phyloP scores from a whole-genome alignment of 2,329 filamentous ascomycete genomes.

The Fusarium transvaalense region DNA sequence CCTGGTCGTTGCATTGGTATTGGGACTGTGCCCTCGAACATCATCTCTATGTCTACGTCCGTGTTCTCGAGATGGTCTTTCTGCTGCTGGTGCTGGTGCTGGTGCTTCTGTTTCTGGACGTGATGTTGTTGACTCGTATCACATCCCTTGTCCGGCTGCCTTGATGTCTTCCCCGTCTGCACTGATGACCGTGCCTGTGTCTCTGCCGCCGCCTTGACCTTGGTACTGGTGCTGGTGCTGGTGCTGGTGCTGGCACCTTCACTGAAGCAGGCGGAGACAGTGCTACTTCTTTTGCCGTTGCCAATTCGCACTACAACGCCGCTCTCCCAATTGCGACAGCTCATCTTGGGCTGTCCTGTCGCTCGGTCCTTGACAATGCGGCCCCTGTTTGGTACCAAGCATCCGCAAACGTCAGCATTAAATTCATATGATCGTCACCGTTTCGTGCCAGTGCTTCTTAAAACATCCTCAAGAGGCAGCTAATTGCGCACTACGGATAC shows the following conservation, averaged over 20 bases:
- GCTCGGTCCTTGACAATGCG: constrained; percentile 76
- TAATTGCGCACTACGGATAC: constrained; percentile 31
- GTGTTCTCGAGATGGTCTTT: constrained; percentile 27
- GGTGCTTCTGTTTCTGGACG: constrained; percentile 15
- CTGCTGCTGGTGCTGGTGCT: constrained; percentile 22
- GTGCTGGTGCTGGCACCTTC: constrained; percentile 25
- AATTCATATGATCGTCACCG: constrained; percentile 41
- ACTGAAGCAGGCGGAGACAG: constrained; percentile 24
- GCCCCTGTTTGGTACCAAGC: constrained; percentile 69
- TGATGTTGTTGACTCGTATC: constrained; percentile 35
- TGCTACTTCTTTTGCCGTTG: constrained; percentile 34
- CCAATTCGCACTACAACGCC: constrained; percentile 80
- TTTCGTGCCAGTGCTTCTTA: constrained; percentile 35
- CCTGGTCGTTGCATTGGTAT: constrained; percentile 75
- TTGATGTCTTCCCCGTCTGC: constrained; percentile 35
- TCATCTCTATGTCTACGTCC: constrained; percentile 7
- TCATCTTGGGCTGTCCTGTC: constrained; percentile 79
- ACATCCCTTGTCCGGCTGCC: constrained; percentile 36
- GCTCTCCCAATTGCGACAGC: constrained; percentile 94
- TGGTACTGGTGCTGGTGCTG: constrained; percentile 32
- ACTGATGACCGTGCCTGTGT: constrained; percentile 37
- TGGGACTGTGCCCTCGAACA: constrained; percentile 69
- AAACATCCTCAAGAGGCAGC: constrained; percentile 37
- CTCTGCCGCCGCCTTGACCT: constrained; percentile 40
- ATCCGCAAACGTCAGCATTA: constrained; percentile 44